These are phyloP conservation scores for Russula sp. DNA, from an alignment of 768 basidiomycete species.

Conservation along the genomic window DNA sequence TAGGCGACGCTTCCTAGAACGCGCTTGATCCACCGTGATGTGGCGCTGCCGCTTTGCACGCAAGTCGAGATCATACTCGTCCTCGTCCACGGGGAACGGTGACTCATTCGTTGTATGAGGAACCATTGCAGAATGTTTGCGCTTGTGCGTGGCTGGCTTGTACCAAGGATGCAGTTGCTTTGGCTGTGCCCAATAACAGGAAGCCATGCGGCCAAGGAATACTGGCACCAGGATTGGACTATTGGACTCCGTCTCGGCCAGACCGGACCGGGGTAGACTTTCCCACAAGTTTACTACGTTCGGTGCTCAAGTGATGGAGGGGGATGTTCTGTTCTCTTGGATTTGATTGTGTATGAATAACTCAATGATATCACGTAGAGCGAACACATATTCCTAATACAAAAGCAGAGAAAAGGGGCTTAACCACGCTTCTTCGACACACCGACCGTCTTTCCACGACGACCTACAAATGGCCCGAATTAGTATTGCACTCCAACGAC, in stretches of 20 bases:
- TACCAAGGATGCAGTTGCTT: slow-evolving; percentile 40
- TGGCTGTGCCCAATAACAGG: slow-evolving; percentile 29
- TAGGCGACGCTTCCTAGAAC: slow-evolving; percentile 7
- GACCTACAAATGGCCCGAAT: slow-evolving; percentile 42
- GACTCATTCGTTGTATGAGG: background rate
- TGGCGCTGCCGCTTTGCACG: slow-evolving; percentile 11
- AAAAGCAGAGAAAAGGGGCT: slow-evolving; percentile 17
- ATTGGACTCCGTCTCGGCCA: background rate
- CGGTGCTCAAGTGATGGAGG: too few relatives aligned
- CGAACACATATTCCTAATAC: background rate
- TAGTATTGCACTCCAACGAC: background rate
- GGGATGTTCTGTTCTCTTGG: background rate
- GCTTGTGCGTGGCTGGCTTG: slow-evolving; percentile 34
- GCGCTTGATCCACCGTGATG: background rate
- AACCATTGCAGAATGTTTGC: slow-evolving; percentile 26
- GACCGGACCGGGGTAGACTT: background rate
- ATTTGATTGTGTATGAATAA: background rate
- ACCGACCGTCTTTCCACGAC: slow-evolving; percentile 94
- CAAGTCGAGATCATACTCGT: slow-evolving; percentile 3
- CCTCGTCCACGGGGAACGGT: slow-evolving; percentile 7
- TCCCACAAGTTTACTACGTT: too few relatives aligned
- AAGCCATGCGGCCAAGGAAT: slow-evolving; percentile 26
- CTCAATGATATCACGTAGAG: background rate
- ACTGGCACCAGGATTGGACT: too few relatives aligned
- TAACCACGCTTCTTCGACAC: slow-evolving; percentile 85